Evolutionary conservation across 2,329 filamentous ascomycete species (phyloP), one percentile per base, ranked within the genome.

Genomic region (Aureobasidium namibiae): DNA sequence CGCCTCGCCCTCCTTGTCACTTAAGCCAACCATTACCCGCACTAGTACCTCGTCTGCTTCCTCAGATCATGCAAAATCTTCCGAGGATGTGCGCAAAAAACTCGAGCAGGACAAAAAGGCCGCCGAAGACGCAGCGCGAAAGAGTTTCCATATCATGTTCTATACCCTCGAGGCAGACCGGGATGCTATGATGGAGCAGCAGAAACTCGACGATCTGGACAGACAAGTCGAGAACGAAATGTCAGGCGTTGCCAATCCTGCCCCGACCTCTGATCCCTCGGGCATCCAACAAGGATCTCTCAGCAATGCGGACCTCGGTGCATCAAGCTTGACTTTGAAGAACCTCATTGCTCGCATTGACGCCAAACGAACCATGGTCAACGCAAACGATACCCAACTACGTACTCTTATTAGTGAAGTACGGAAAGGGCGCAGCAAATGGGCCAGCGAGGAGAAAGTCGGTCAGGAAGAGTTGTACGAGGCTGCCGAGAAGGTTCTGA

Each of bases 381-480:
- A 86, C 70, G 92, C 94, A 18, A 95, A 92, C 1, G 94, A 99
- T 75, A 88, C 91, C 24, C 92, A 99, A 70, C 79, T 99, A 61
- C 85, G 94, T 61, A 90, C 88, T 52, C 77, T 99, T 61, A 96
- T 99, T 82, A 96, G 94, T 67, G 94, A 99, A 73, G 94, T 99
- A 18, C 85, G 94, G 64, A 99, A 97, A 74, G 97, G 97, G 67
- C 82, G 94, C 67, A 97, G 92, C 74, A 99, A 99, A 75, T 99
- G 94, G 94, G 92, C 94, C 3, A 97, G 89, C 71, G 94, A 97
- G 73, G 94, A 99, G 67, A 94, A 95, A 66, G 88, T 99, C 62
- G 92, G 94, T 61, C 94, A 99, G 74, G 94, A 99, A 73, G 94
- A 99, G 74, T 80, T 99, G 6, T 99, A 99, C 71, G 94, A 99